These are phyloP conservation scores for Xylaria acuta DNA, from an alignment of 495 filamentous ascomycete genomes.

Conservation along the genomic window DNA sequence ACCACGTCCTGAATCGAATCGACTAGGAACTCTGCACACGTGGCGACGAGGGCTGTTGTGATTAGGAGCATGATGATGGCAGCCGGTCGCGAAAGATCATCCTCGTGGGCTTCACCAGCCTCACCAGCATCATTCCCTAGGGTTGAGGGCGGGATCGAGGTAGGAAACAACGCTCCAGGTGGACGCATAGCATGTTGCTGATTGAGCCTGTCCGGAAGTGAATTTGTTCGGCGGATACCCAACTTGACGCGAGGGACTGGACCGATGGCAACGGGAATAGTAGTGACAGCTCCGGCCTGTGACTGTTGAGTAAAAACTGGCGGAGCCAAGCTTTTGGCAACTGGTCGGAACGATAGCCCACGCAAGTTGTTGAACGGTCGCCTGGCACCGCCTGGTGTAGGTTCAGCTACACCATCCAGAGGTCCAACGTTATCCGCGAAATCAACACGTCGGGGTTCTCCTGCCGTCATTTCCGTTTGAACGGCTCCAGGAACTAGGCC, in stretches of 20 bases:
- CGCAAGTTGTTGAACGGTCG: slow-evolving; percentile 51
- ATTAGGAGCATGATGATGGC: slow-evolving; percentile 76
- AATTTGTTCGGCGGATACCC: slow-evolving; percentile 77
- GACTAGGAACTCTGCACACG: slow-evolving; percentile 89
- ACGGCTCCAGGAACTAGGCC: slow-evolving; percentile 34
- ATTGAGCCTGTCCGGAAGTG: slow-evolving; percentile 74
- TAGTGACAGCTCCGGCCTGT: slow-evolving; percentile 30
- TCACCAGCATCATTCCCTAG: slow-evolving; percentile 43
- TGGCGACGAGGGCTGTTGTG: slow-evolving; percentile 79
- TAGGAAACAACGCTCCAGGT: slow-evolving; percentile 50
- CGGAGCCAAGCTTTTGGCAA: slow-evolving; percentile 53
- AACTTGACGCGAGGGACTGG: slow-evolving; percentile 61
- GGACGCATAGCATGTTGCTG: slow-evolving; percentile 49
- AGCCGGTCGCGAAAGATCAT: slow-evolving; percentile 72
- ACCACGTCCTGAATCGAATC: slow-evolving; percentile 79
- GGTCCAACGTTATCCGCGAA: slow-evolving; percentile 35
- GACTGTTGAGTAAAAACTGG: slow-evolving; percentile 50
- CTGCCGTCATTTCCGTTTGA: slow-evolving; percentile 29
- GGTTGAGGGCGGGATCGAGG: slow-evolving; percentile 45
- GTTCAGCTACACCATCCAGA: slow-evolving; percentile 44
- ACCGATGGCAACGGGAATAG: slow-evolving; percentile 37
- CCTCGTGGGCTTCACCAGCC: slow-evolving; percentile 50
- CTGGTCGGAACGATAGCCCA: slow-evolving; percentile 47
- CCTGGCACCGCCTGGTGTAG: slow-evolving; percentile 29
- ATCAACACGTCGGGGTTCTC: slow-evolving; percentile 53